Base-by-base conservation (phyloP, 768 basidiomycete genomes). In the Pholiota conissans region DNA sequence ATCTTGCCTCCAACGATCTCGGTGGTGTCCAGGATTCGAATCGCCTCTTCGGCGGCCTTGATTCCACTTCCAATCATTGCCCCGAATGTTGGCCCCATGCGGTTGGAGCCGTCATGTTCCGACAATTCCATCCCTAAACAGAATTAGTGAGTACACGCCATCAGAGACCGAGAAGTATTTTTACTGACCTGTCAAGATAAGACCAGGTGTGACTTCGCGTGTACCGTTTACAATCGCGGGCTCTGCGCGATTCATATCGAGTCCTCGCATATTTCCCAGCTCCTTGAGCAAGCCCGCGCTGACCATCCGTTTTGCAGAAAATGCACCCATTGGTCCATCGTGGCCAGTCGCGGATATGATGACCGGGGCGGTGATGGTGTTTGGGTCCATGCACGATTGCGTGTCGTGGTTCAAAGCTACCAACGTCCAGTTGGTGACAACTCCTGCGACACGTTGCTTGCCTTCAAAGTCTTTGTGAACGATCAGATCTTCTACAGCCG, bases 191-290 rank as follows among this genome's bases (percentile, higher is more conserved):
- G 86, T 82, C 79, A 91, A 82, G 66, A 91, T 81, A 49, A 91
- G 77, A 0, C 90, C 90, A 7, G 89, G 89, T 18, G 80, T 78
- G 47, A 91, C 86, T 76, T 93, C 88, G 48, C 89, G 84, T 18
- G 89, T 91, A 28, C 81, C 80, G 61, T 88, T 89, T 52, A 90
- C 87, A 60, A 90, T 91, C n/a, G 83, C 84, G 3, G 89, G 87
- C 70, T 91, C 89, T n/a, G 89, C 85, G 39, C 85, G 83, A 68
- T 83, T 86, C 90, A 91, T 91, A 73, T 90, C 89, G 60, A 91
- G 74, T 9, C 87, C 87, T 37, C 85, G 78, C 90, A 91, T 91
- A 68, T 90, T 88, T 7, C 89, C 89, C 29, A 91, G 78, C 69
- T 86, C 84, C 71, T 86, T 86, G 62, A 84, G 71, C 63, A 91